phyloP scores from a whole-genome alignment of 345 rosid genomes.

The Ceriops decandra region DNA sequence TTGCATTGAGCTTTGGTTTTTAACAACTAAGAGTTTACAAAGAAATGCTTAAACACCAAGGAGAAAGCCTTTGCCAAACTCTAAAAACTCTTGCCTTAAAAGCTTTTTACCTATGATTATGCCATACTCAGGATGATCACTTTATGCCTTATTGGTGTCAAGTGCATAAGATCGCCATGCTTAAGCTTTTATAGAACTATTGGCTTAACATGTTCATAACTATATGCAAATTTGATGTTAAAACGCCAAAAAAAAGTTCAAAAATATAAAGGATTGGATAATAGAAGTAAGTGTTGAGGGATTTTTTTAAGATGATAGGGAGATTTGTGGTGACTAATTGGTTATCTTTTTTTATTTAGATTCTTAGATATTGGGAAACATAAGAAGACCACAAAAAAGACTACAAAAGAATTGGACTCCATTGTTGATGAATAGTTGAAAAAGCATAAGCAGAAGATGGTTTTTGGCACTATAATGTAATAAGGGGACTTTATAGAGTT shows the following conservation, averaged over 20 bases:
- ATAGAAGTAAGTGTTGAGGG: constrained; percentile 1
- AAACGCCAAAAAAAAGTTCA: neutral
- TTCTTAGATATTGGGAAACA: constrained; percentile 32
- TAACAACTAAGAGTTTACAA: constrained; percentile 25
- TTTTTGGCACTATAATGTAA: too few relatives aligned
- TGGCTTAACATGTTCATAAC: constrained; percentile 24
- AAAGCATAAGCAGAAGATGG: too few relatives aligned
- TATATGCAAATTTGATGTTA: constrained; percentile 16
- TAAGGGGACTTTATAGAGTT: too few relatives aligned
- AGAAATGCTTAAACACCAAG: constrained; percentile 31
- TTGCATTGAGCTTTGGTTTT: constrained; percentile 20
- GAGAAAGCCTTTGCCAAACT: constrained; percentile 22
- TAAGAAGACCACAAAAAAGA: constrained; percentile 29
- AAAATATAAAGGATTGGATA: neutral
- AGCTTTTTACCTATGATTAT: constrained; percentile 19
- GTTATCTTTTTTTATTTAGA: constrained; percentile 16
- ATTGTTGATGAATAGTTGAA: too few relatives aligned
- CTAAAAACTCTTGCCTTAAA: constrained; percentile 1
- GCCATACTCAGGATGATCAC: constrained; percentile 20
- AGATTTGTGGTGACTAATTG: constrained; percentile 12
- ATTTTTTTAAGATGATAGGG: neutral
- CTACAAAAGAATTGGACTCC: neutral
- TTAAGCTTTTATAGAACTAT: constrained; percentile 35
- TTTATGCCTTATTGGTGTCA: constrained; percentile 33
- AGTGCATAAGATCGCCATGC: constrained; percentile 16